These are phyloP conservation scores for Phytophthora pisi DNA, from an alignment of 352 stramenopile species.

Conservation along the genomic window DNA sequence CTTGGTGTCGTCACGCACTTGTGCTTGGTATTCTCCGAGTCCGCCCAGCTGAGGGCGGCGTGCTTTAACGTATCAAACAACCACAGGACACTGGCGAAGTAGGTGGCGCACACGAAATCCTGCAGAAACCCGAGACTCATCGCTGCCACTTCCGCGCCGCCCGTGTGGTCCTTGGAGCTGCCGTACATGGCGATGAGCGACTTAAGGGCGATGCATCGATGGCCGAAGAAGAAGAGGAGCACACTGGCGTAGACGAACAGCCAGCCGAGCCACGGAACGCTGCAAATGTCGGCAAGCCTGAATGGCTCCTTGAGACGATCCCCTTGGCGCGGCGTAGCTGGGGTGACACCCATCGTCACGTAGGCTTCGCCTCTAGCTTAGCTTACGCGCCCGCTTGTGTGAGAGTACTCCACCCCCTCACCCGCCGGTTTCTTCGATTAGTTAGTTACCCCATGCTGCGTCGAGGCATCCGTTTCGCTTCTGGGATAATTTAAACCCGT, in stretches of 20 bases:
- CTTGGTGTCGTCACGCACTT: not conserved
- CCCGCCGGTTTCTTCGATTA: no score
- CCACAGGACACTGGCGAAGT: slow-evolving; percentile 32
- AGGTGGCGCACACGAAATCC: slow-evolving; percentile 37
- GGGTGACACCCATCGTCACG: no score
- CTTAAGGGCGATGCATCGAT: slow-evolving; percentile 22
- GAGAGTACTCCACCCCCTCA: no score
- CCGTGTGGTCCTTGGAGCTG: slow-evolving; percentile 13
- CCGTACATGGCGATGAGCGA: slow-evolving; percentile 35
- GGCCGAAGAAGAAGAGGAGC: slow-evolving; percentile 36
- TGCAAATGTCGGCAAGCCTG: not conserved
- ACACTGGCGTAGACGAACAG: slow-evolving; percentile 28
- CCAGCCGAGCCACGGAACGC: slow-evolving; percentile 38
- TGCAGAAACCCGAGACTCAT: slow-evolving; percentile 41
- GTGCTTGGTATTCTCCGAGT: not conserved
- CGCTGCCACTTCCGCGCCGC: slow-evolving; percentile 11
- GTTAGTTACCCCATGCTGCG: no score
- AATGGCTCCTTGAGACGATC: not conserved
- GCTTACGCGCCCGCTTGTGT: no score
- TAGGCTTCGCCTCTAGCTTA: no score
- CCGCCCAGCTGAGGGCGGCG: not conserved
- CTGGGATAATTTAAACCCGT: no score
- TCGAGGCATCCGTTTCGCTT: no score
- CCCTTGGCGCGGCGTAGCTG: not conserved
- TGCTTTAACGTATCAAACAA: slow-evolving; percentile 1